These are phyloP conservation scores for Geosmithia flava DNA, from an alignment of 2,329 filamentous ascomycete species.

Conservation along the genomic window DNA sequence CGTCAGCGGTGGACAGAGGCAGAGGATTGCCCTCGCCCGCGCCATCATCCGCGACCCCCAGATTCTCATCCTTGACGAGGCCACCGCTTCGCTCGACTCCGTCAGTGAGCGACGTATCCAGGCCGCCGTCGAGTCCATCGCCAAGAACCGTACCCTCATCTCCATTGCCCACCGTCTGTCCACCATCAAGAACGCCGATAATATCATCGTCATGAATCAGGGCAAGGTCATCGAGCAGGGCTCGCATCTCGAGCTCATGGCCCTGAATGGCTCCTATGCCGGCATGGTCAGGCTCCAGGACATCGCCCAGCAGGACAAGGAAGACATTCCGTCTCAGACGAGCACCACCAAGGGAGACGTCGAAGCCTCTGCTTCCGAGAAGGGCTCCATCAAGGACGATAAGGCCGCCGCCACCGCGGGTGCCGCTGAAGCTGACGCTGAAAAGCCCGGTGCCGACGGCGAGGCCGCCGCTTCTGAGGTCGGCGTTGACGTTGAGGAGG, in stretches of 20 bases:
- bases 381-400: conserved; percentile 23
- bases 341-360: conserved; percentile 20
- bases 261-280: conserved; percentile 35
- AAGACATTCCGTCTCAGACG: conserved; percentile 15
- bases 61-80: conserved; percentile 49
- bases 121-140: conserved; percentile 28
- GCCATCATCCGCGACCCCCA: conserved; percentile 43
- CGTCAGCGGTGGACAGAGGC: conserved; percentile 47
- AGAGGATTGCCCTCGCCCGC: conserved; percentile 45
- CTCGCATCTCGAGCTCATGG: conserved; percentile 46
- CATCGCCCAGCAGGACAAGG: conserved; percentile 16
- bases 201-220: conserved; percentile 52
- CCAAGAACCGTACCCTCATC: conserved; percentile 48
- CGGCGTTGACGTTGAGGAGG: conserved; percentile 18
- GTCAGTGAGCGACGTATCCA: conserved; percentile 43
- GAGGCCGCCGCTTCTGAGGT: conserved; percentile 23
- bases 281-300: conserved; percentile 34
- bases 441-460: conserved; percentile 24
- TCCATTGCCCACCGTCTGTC: conserved; percentile 52
- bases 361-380: conserved; percentile 25
- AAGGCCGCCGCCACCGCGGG: conserved; percentile 5
- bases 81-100: conserved; percentile 48
- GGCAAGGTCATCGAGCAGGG: conserved; percentile 53
- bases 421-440: conserved; percentile 9
- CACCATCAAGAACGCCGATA: conserved; percentile 51